phyloP scores from a whole-genome alignment of 305 asterid genomes.

The Fraxinus dipetala region DNA sequence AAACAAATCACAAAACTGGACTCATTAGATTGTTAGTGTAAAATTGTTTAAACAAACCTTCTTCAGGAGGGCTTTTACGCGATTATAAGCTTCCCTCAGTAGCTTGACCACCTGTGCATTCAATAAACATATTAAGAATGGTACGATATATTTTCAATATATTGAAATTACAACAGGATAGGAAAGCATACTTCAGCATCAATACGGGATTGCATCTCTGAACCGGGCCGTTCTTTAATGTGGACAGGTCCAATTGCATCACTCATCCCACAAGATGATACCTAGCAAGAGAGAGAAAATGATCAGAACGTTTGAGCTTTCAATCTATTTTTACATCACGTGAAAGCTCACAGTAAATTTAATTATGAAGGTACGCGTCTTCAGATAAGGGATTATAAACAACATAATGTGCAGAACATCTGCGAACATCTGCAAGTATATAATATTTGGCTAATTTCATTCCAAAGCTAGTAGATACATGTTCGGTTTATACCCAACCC shows the following conservation, averaged over 20 bases:
- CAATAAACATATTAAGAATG: conserved; percentile 3
- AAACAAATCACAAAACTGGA: neutral
- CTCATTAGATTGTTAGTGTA: neutral
- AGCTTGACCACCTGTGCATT: conserved; percentile 73
- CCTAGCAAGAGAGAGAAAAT: conserved; percentile 37
- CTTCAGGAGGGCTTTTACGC: conserved; percentile 80
- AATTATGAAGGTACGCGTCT: neutral
- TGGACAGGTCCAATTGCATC: conserved; percentile 92
- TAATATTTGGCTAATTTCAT: no score
- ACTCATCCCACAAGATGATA: conserved; percentile 89
- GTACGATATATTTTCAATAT: conserved; percentile 3
- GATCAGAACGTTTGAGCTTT: neutral
- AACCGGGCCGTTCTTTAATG: conserved; percentile 82
- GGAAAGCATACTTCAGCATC: conserved; percentile 79
- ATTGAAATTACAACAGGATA: conserved; percentile 7
- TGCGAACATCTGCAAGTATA: neutral
- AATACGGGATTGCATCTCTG: conserved; percentile 86
- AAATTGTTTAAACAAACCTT: conserved; percentile 47
- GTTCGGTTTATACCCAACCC: neutral
- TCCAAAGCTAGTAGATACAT: neutral
- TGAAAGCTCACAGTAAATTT: neutral
- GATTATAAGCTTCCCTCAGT: conserved; percentile 82
- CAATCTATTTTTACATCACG: neutral
- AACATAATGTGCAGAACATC: neutral
- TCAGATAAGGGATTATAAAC: neutral